Percentiles rank a stretch among this genome's conserved stretches.
These are phyloP conservation scores for Ceraceosorus guamensis DNA, from an alignment of 1,284 basidiomycete species.

Conservation along the genomic window DNA sequence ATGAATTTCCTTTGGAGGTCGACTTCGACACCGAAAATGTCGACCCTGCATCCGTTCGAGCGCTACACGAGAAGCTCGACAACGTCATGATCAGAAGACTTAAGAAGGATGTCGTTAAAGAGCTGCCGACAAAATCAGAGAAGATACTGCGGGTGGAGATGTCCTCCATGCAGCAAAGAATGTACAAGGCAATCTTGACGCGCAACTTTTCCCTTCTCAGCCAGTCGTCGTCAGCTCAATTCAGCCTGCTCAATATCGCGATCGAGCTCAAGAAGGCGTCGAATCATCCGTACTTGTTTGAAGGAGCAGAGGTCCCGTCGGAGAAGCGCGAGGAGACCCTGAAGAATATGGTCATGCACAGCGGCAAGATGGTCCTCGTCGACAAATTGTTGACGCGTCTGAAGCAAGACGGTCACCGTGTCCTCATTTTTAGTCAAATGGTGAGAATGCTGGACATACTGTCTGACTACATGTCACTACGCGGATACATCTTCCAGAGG, in stretches of 20 bases:
- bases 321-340: slow-evolving; percentile 68
- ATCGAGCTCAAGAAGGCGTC: slow-evolving; percentile 49
- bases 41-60: slow-evolving; percentile 59
- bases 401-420: slow-evolving; percentile 52
- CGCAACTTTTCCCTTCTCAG: slow-evolving; percentile 88
- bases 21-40: slow-evolving; percentile 76
- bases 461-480: slow-evolving; percentile 86
- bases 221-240: slow-evolving; percentile 66
- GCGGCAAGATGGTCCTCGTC: slow-evolving; percentile 53
- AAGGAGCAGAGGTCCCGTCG: slow-evolving; percentile 77
- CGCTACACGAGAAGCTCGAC: slow-evolving; percentile 85
- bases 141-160: slow-evolving; percentile 96
- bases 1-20: slow-evolving; percentile 72
- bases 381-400: slow-evolving; percentile 52
- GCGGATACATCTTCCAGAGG: slow-evolving; percentile 75
- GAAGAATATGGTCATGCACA: slow-evolving; percentile 51
- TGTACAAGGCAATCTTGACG: slow-evolving; percentile 98
- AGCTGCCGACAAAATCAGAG: slow-evolving; percentile 94
- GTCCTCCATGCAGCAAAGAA: slow-evolving; percentile 92
- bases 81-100: slow-evolving; percentile 89
- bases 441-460: slow-evolving; percentile 97
- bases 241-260: slow-evolving; percentile 61
- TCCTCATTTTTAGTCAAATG: slow-evolving; percentile 76
- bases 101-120: slow-evolving; percentile 96
- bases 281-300: slow-evolving; percentile 96